Base-by-base conservation (phyloP, 1,284 basidiomycete species). In the Dichomitus squalens region DNA sequence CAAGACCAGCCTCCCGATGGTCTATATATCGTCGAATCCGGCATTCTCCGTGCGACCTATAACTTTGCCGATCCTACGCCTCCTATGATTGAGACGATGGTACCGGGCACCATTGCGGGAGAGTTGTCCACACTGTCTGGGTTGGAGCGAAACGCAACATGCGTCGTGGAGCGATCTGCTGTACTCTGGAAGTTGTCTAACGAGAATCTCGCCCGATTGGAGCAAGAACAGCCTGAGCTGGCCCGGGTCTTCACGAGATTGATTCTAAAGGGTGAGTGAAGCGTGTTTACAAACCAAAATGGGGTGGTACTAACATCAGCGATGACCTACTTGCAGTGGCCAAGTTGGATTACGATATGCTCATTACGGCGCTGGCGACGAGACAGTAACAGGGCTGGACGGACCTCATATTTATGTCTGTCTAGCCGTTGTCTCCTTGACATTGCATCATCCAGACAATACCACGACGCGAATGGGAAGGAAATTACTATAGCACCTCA, bases 51-150 rank as follows among this genome's bases (percentile, higher is more conserved):
- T 12, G 95, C 95, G 0, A 82, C 82, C 16, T 96, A 96, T 72
- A 74, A 76, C 50, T 95, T 94, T 69, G 84, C 85, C 9, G 85
- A 87, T 51, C 84, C 89, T 62, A 77, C 81, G 7, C 81, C 82
- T 27, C 72, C 75, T 9, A 84, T 93, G 46, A 87, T 92, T 67
- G 92, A 94, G 74, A 92, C 89, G 4, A 97, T 96, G 95, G 92
- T 96, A 0, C 87, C 94, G 1, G 95, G 94, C 1, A 93, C 93
- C 0, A 76, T 96, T 5, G 93, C 95, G 2, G 95, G 95, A 1
- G 95, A 97, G 72, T 74, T 97, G 53, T 89, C 90, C 0, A 90
- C 89, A 35, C 75, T 98, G 23, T 87, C 92, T 7, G 86, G 86
- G 16, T 79, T 88, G 38, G 79, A 83, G 21, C 78, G 95, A 47